Percentiles rank a stretch among this genome's conserved stretches.
These are phyloP conservation scores for Globisporangium cederbergense DNA, from an alignment of 352 stramenopile genomes.

Conservation along the genomic window DNA sequence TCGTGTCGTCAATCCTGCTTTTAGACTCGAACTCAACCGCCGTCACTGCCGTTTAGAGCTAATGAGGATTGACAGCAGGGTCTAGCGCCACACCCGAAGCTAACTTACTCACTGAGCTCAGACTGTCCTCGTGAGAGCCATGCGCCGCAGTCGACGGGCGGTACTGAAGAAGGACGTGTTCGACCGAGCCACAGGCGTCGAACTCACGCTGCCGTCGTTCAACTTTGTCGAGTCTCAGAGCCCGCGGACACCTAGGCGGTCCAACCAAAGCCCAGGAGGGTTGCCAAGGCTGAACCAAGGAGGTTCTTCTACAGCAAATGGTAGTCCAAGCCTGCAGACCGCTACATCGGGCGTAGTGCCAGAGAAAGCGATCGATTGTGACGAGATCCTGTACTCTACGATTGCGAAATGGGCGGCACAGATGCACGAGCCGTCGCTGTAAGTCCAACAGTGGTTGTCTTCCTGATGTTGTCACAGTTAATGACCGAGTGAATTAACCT, in stretches of 20 bases:
- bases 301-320: background rate
- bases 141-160: constrained; percentile 12
- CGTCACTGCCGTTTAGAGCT: constrained; percentile 1
- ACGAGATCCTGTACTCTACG: constrained; percentile 20
- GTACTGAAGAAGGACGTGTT: constrained; percentile 16
- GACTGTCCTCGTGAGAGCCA: background rate
- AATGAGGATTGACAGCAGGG: background rate
- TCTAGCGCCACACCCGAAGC: background rate
- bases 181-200: constrained; percentile 26
- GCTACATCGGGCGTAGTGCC: background rate
- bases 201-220: constrained; percentile 43
- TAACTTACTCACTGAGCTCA: background rate
- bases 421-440: constrained; percentile 24
- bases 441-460: background rate
- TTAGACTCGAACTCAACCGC: background rate
- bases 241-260: background rate
- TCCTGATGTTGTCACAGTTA: too few species aligned
- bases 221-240: constrained; percentile 57
- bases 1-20: too few species aligned
- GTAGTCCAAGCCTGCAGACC: background rate
- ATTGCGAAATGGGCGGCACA: constrained; percentile 16
- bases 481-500: too few species aligned
- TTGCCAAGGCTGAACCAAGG: constrained; percentile 1
- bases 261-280: constrained; percentile 6
- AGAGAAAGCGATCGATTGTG: constrained; percentile 14